Evolutionary conservation across 805 yeast genomes (phyloP).

Genomic region (Lipomyces oligophaga): DNA sequence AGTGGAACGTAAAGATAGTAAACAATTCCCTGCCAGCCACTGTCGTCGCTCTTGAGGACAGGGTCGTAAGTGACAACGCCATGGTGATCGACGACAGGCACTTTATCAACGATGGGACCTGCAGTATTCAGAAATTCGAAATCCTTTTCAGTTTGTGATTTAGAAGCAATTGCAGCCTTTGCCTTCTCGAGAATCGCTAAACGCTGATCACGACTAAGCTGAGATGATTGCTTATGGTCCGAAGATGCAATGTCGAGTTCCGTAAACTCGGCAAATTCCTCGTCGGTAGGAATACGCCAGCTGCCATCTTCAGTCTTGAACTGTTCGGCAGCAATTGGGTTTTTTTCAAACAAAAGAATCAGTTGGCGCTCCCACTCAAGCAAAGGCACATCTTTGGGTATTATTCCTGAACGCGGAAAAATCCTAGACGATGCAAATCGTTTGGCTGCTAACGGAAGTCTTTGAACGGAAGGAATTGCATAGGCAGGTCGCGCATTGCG

Average conservation of each 20-base stretch:
- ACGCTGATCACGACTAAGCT: not conserved
- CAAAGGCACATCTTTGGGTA: constrained; percentile 12
- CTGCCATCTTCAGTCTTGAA: constrained; percentile 76
- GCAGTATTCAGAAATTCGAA: constrained; percentile 36
- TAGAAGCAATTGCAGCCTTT: not conserved
- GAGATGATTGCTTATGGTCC: too few relatives aligned
- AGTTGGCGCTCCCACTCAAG: constrained; percentile 23
- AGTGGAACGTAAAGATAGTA: constrained; percentile 73
- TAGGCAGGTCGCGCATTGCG: not conserved
- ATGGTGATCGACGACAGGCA: constrained; percentile 74
- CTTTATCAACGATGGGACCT: constrained; percentile 71
- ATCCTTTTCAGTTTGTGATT: constrained; percentile 7
- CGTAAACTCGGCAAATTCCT: too few relatives aligned
- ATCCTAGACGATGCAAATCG: too few relatives aligned
- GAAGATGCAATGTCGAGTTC: too few relatives aligned
- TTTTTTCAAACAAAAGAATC: constrained; percentile 44
- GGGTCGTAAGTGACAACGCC: constrained; percentile 78
- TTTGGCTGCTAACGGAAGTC: too few relatives aligned
- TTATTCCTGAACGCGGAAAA: too few relatives aligned
- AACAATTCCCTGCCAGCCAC: constrained; percentile 80
- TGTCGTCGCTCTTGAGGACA: constrained; percentile 68
- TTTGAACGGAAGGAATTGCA: too few relatives aligned
- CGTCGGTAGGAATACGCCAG: constrained; percentile 63
- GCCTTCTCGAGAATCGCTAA: not conserved
- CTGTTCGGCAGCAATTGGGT: constrained; percentile 62